Evolutionary conservation across 345 rosid species (phyloP), one percentile per base, ranked within the genome.

Genomic region (Anacardium occidentale): DNA sequence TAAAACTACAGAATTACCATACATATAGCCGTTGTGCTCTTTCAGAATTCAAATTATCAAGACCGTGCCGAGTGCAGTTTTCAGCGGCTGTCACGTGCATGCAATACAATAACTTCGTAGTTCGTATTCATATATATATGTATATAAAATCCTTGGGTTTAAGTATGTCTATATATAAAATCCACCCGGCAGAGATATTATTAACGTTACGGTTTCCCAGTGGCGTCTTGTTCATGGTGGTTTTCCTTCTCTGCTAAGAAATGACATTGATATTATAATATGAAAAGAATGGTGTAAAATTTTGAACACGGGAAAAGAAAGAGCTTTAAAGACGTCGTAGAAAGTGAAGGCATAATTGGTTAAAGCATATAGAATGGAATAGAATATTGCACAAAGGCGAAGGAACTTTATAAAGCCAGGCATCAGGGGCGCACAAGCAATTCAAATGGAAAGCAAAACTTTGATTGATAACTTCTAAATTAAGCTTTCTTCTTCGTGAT

Each of bases 181-280:
- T n/a, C n/a, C n/a, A n/a, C n/a, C n/a, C n/a, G n/a, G n/a, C n/a
- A n/a, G n/a, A n/a, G n/a, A n/a, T n/a, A 32, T 32, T 6, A 2
- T 32, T 32, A 32, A 32, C 37, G 37, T 32, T 32, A 32, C 37
- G 3, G 34, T 29, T 1, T 34, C 7, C 40, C 40, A 34, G 5
- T 34, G 45, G 22, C 24, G 40, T 26, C 62, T 1, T 17, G 64
- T 37, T 17, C 29, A 69, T 18, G 40, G 53, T 4, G 44, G 8
- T 37, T 72, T 87, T 78, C 53, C 87, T 85, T 88, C 81, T 77
- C 48, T 45, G 7, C 79, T 81, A 88, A 84, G 89, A 77, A 85
- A 84, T 62, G 60, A 10, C 56, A 45, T 52, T 62, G 45, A 10
- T 40, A 14, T 40, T 59, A 44, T n/a, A 42, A 3, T 0, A 34